Evolutionary conservation across 108 stramenopile genomes (phyloP).

Genomic region (Nitzschia inconspicua): DNA sequence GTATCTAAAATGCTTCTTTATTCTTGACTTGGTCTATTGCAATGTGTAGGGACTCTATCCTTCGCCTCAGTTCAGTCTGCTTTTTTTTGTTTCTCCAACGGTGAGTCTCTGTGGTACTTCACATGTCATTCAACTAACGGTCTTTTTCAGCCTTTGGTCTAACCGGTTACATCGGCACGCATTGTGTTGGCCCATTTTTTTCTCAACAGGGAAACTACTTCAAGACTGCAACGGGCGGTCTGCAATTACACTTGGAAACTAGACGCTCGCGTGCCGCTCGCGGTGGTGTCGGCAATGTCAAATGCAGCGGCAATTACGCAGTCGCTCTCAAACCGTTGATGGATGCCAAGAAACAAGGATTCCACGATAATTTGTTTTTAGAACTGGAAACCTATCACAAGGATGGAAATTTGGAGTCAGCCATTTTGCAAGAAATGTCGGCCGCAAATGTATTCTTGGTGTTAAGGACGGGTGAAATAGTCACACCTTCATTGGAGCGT

Average conservation of each 20-base stretch:
- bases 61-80: constrained; percentile 54
- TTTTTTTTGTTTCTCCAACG: constrained; percentile 79
- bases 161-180: too few relatives aligned
- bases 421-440: constrained; percentile 75
- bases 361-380: constrained; percentile 79
- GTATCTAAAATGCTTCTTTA: too few relatives aligned
- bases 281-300: constrained; percentile 71
- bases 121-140: background rate
- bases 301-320: constrained; percentile 81
- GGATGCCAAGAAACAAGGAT: constrained; percentile 80
- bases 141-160: background rate
- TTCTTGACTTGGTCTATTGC: too few relatives aligned
- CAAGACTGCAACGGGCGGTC: constrained; percentile 49
- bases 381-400: constrained; percentile 74
- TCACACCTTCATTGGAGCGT: constrained; percentile 72
- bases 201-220: constrained; percentile 68
- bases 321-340: constrained; percentile 68
- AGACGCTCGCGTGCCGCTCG: constrained; percentile 64
- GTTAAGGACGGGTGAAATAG: constrained; percentile 74
- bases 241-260: constrained; percentile 80
- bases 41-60: constrained; percentile 82
- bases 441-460: constrained; percentile 85
- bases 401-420: constrained; percentile 33
- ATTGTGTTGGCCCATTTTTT: background rate
- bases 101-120: constrained; percentile 8